These are phyloP conservation scores for Halophytophthora batemanensis DNA, from an alignment of 352 stramenopile species.

Conservation along the genomic window DNA sequence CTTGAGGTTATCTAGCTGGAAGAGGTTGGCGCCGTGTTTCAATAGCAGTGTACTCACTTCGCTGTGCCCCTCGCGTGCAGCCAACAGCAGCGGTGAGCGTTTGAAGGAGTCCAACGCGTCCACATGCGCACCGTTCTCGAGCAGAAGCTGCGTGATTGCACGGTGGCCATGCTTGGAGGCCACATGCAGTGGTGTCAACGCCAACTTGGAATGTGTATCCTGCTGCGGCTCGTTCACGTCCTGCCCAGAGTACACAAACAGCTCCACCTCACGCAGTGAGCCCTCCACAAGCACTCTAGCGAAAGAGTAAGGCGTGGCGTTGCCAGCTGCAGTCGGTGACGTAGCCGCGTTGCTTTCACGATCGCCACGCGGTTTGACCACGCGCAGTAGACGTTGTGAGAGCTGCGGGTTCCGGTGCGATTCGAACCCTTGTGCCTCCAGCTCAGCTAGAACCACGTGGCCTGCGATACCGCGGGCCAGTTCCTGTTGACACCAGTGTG, in stretches of 20 bases:
- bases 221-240: conserved; percentile 45
- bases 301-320: conserved; percentile 38
- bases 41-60: conserved; percentile 48
- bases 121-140: conserved; percentile 41
- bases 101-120: conserved; percentile 49
- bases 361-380: conserved; percentile 27
- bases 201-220: conserved; percentile 32
- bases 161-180: conserved; percentile 43
- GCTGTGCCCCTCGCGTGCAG: conserved; percentile 50
- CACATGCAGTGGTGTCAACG: conserved; percentile 51
- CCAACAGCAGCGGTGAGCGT: conserved; percentile 57
- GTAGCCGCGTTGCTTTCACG: conserved; percentile 23
- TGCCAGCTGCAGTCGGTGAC: conserved; percentile 18
- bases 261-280: conserved; percentile 39
- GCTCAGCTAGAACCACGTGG: conserved; percentile 48
- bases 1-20: conserved; percentile 52
- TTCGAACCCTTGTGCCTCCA: conserved; percentile 47
- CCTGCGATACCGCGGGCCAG: conserved; percentile 57
- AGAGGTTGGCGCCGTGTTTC: conserved; percentile 36
- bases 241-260: conserved; percentile 67
- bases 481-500: conserved; percentile 64
- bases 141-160: conserved; percentile 41
- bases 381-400: conserved; percentile 42
- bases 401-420: conserved; percentile 50
- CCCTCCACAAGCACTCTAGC: conserved; percentile 43